These are phyloP conservation scores for Fusarium tupiense DNA, from an alignment of 2,329 filamentous ascomycete genomes.

Conservation along the genomic window DNA sequence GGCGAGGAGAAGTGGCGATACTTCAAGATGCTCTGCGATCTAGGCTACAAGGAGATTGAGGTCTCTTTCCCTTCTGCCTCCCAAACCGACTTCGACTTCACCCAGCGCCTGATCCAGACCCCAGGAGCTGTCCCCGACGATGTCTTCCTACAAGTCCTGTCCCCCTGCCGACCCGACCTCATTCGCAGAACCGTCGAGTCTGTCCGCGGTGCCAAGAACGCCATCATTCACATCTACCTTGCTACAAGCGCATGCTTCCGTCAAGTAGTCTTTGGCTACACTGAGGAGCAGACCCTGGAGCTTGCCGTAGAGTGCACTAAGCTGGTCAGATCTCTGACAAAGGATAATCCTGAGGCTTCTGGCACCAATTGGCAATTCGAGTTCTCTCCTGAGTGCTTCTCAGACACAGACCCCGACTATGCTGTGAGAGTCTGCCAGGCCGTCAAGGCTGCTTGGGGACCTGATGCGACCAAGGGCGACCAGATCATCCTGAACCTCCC, in stretches of 20 bases:
- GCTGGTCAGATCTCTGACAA: slow-evolving; percentile 89
- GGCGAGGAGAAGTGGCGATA: slow-evolving; percentile 94
- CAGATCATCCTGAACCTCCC: slow-evolving; percentile 96
- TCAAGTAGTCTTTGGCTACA: slow-evolving; percentile 87
- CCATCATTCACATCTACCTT: slow-evolving; percentile 93
- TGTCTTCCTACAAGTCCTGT: slow-evolving; percentile 91
- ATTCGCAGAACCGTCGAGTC: slow-evolving; percentile 88
- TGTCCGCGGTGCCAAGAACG: slow-evolving; percentile 89
- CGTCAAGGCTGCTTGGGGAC: slow-evolving; percentile 93
- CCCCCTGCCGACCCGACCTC: slow-evolving; percentile 90
- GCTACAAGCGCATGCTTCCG: slow-evolving; percentile 97
- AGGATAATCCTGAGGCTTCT: slow-evolving; percentile 70
- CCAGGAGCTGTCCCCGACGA: slow-evolving; percentile 62
- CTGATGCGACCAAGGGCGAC: slow-evolving; percentile 71
- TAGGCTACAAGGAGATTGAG: slow-evolving; percentile 98
- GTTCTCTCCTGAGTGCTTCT: slow-evolving; percentile 90
- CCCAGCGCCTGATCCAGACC: slow-evolving; percentile 78
- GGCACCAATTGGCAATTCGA: slow-evolving; percentile 80
- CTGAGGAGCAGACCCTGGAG: slow-evolving; percentile 81
- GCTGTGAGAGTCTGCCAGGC: slow-evolving; percentile 87
- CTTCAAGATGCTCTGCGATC: slow-evolving; percentile 91
- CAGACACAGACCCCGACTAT: slow-evolving; percentile 87
- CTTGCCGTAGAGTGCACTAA: slow-evolving; percentile 87
- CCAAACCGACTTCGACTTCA: slow-evolving; percentile 96
- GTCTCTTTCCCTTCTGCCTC: slow-evolving; percentile 95